Conservation (phyloP, 306 rosid genomes). For the Cicer pinnatifidum region DNA sequence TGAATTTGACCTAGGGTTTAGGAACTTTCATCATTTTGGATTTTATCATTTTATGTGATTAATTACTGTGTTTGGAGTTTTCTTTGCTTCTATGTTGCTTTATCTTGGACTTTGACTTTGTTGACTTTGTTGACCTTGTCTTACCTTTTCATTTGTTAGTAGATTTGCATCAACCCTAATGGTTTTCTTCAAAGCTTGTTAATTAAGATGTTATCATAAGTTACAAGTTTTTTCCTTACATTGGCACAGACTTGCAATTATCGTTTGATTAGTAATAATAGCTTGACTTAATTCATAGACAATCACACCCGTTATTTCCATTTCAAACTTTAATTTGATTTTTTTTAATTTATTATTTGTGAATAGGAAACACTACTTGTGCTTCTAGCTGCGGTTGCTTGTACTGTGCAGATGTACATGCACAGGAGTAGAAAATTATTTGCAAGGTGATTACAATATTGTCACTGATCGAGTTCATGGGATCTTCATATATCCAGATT, state of each 20-base stretch:
- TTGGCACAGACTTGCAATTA: not conserved
- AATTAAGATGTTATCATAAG: conserved; percentile 40
- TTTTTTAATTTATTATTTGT: conserved; percentile 35
- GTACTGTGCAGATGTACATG: conserved; percentile 49
- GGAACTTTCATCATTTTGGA: conserved; percentile 36
- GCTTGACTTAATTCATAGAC: conserved; percentile 29
- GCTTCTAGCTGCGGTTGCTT: conserved; percentile 44
- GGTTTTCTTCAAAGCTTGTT: conserved; percentile 43
- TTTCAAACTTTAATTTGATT: conserved; percentile 32
- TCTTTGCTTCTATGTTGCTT: conserved; percentile 21
- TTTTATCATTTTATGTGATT: conserved; percentile 63
- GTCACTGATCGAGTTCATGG: conserved; percentile 53
- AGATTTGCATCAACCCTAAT: conserved; percentile 57
- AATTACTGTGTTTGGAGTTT: conserved; percentile 36
- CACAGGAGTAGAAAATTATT: conserved; percentile 49
- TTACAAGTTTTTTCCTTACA: conserved; percentile 28
- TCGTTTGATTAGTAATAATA: conserved; percentile 44
- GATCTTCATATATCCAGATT: conserved; percentile 72
- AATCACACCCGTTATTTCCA: conserved; percentile 21
- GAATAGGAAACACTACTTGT: conserved; percentile 44
- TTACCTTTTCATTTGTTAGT: conserved; percentile 39
- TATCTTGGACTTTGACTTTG: conserved; percentile 34
- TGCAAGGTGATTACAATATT: conserved; percentile 46
- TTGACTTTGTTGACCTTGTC: conserved; percentile 28
- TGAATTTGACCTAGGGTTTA: conserved; percentile 68